A percentile compares a stretch with the other conserved stretches of the same genome.
phyloP scores from a whole-genome alignment of 78 protist species.

The Chrysochromulina tobinii region DNA sequence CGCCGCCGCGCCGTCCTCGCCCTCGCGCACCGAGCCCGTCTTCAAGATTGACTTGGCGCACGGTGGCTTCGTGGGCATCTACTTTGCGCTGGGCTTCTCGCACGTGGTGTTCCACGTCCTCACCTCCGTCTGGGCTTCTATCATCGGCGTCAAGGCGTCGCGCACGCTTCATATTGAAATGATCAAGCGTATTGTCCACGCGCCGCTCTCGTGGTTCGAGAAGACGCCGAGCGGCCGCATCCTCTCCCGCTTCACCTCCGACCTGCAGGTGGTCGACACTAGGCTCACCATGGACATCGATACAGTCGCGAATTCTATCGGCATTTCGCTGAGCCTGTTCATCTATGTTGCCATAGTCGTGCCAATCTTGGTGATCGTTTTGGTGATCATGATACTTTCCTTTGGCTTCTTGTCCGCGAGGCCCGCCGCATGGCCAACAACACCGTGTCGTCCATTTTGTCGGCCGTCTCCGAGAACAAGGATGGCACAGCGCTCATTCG shows the following conservation, averaged over 20 bases:
- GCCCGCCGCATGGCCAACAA: constrained; percentile 9
- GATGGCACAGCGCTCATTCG: not conserved
- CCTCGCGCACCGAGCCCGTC: too few relatives aligned
- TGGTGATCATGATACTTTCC: not conserved
- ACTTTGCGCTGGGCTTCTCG: not conserved
- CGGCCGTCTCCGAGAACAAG: not conserved
- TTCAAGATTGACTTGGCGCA: too few relatives aligned
- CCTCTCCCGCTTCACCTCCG: constrained; percentile 56
- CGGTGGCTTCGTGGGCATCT: too few relatives aligned
- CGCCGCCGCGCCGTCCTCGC: too few relatives aligned
- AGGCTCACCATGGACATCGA: not conserved
- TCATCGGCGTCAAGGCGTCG: not conserved
- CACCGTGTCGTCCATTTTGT: constrained; percentile 3
- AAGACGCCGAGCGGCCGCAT: constrained; percentile 66
- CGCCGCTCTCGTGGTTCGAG: constrained; percentile 21
- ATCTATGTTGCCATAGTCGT: too few relatives aligned
- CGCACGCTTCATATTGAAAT: not conserved
- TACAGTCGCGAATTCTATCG: too few relatives aligned
- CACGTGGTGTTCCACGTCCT: not conserved
- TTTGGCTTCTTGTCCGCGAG: not conserved
- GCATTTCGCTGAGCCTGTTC: too few relatives aligned
- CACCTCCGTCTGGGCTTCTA: not conserved
- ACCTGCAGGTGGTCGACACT: constrained; percentile 12
- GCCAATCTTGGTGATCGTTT: too few relatives aligned
- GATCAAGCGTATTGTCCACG: constrained; percentile 34